A percentile compares a stretch with the other conserved stretches of the same genome.
phyloP scores from a whole-genome alignment of 768 basidiomycete species.

The Xanthoconium purpureum region DNA sequence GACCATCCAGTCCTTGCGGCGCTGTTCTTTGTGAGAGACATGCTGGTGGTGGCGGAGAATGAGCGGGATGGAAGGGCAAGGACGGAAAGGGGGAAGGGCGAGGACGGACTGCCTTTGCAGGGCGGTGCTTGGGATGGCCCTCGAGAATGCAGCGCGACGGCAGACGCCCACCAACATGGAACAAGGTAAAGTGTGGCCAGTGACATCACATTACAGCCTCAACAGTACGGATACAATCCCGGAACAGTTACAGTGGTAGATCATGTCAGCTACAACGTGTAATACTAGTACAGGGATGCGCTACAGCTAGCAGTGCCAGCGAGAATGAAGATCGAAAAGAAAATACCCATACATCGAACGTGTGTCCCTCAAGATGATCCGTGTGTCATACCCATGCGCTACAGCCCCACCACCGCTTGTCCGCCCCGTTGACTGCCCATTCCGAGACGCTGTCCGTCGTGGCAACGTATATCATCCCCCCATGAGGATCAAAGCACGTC shows the following conservation, averaged over 20 bases:
- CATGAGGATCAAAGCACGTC: constrained; percentile 68
- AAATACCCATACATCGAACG: constrained; percentile 1
- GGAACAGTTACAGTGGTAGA: neutral
- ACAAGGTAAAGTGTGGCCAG: neutral
- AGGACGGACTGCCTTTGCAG: constrained; percentile 9
- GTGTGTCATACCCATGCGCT: constrained; percentile 39
- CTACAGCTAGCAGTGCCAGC: constrained; percentile 9
- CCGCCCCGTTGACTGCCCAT: constrained; percentile 70
- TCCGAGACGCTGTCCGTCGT: constrained; percentile 66
- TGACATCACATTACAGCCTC: neutral
- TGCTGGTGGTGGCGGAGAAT: constrained; percentile 6
- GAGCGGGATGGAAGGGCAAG: neutral
- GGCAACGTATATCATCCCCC: constrained; percentile 66
- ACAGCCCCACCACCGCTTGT: constrained; percentile 70
- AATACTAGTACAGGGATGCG: constrained; percentile 20
- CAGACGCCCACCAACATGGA: constrained; percentile 24
- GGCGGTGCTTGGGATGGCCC: neutral
- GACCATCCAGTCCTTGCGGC: constrained; percentile 83
- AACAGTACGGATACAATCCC: constrained; percentile 7
- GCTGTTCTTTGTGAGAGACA: constrained; percentile 45
- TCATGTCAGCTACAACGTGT: constrained; percentile 16
- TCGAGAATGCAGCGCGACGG: constrained; percentile 24
- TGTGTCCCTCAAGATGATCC: neutral
- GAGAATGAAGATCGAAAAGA: constrained; percentile 6
- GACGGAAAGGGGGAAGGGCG: constrained; percentile 2